Conservation (phyloP, 306 rosid species). For the Pterocarpus santalinus region DNA sequence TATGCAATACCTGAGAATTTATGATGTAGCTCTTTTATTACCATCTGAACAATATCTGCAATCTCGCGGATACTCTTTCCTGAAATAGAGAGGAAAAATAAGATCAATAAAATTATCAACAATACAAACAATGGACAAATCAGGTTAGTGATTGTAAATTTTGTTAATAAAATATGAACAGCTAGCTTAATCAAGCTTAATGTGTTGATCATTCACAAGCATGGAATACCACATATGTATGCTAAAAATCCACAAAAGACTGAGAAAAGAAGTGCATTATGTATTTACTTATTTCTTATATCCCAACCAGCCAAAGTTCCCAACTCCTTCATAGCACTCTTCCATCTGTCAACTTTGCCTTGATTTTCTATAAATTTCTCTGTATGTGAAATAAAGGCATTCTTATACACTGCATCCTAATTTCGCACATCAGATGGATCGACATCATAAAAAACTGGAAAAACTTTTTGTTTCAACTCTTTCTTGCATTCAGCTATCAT, state of each 20-base stretch:
- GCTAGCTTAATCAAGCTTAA: too few species aligned
- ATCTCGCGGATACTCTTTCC: conserved; percentile 29
- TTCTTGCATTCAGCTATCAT: too few species aligned
- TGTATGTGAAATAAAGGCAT: neutral
- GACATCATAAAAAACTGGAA: conserved; percentile 32
- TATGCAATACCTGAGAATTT: conserved; percentile 7
- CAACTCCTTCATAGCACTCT: neutral
- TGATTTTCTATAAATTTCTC: neutral
- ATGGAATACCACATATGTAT: too few species aligned
- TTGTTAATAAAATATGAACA: too few species aligned
- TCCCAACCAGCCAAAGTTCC: conserved; percentile 23
- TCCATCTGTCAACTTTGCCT: neutral
- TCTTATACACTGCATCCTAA: neutral
- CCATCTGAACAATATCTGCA: neutral
- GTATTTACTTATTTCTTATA: conserved; percentile 16
- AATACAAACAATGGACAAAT: too few species aligned
- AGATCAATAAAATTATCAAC: too few species aligned
- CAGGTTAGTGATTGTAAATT: too few species aligned
- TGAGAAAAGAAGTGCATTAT: neutral
- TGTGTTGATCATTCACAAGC: too few species aligned
- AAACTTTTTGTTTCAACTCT: neutral
- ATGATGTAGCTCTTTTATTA: conserved; percentile 11
- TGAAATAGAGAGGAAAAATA: neutral
- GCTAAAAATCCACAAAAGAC: too few species aligned
- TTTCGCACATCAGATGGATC: conserved; percentile 37